Evolutionary conservation across 768 basidiomycete genomes (phyloP), one percentile per base, ranked within the genome.

Genomic region (Boletus rufocinnamomeus): DNA sequence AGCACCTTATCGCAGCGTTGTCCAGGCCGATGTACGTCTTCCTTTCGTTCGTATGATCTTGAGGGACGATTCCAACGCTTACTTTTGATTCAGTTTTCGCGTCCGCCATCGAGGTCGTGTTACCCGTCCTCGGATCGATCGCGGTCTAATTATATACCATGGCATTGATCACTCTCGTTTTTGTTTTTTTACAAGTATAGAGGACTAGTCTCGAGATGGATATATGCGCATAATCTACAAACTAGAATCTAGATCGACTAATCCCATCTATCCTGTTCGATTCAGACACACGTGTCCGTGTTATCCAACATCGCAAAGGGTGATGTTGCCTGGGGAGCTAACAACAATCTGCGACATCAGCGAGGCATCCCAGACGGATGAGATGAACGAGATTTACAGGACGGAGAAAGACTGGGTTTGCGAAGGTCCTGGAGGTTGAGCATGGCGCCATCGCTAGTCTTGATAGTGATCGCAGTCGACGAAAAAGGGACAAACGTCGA

Each of bases 301-400:
- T 52, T 70, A 25, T 67, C 67, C 47, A 70, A 27, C 19, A 70
- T 62, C 23, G 69, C 62, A 44, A 69, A 72, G 1, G 67, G 69
- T 7, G 70, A 72, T 3, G 68, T 55, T 1, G 63, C 38, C 34
- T 65, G 69, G 11, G 69, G 65, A 30, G 69, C 69, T 70, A 58
- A 27, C 37, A 21, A 44, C 5, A 28, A 23, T 37, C 51, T 23
- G 6, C 19, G 1, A 8, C 10, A 53, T 66, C 54, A 67, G 59
- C 21, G 17, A 27, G 4, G 1, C 4, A 13, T 48, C 11, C n/a
- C 28, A 10, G 1, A 28, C 9, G 34, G 16, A 30, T 1, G 14
- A 25, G 9, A 13, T 14, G 21, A 3, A 23, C 23, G 27, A 35
- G 7, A 58, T 54, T 17, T 44, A 72, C 70, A 60, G 7, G 72